Conservation (phyloP, 768 basidiomycete genomes). For the Lactarius sp. region DNA sequence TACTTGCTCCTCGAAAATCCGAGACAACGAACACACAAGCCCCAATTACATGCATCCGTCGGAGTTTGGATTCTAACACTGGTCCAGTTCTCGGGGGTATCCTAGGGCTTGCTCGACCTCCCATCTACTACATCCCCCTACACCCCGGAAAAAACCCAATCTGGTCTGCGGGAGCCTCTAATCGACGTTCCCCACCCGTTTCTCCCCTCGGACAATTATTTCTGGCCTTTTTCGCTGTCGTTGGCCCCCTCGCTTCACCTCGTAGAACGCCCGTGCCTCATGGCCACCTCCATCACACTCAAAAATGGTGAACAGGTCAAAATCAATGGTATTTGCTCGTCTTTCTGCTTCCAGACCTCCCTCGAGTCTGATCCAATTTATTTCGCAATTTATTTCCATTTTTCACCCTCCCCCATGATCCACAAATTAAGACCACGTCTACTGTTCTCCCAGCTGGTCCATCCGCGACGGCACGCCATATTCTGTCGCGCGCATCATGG, state of each 20-base stretch:
- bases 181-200: background rate
- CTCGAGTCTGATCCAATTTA: constrained; percentile 30
- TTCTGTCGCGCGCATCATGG: constrained; percentile 94
- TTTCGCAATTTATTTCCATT: constrained; percentile 4
- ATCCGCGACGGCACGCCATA: constrained; percentile 93
- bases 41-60: constrained; percentile 18
- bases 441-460: constrained; percentile 91
- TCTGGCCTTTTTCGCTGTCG: constrained; percentile 4
- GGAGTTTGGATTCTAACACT: constrained; percentile 27
- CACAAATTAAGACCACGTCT: constrained; percentile 77
- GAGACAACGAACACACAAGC: background rate
- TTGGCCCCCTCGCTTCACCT: constrained; percentile 23
- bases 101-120: constrained; percentile 17
- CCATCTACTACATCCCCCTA: constrained; percentile 11
- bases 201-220: constrained; percentile 12
- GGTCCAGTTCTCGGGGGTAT: constrained; percentile 15
- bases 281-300: constrained; percentile 52
- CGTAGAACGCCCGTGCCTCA: constrained; percentile 32
- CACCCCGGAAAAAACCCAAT: constrained; percentile 11
- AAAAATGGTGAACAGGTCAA: constrained; percentile 82
- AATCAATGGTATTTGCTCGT: constrained; percentile 66
- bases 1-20: background rate
- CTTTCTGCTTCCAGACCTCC: constrained; percentile 23
- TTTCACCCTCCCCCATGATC: constrained; percentile 1
- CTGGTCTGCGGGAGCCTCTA: background rate